These are phyloP conservation scores for Aureobasidium pullulans DNA, from an alignment of 2,329 filamentous ascomycete species.

Conservation along the genomic window DNA sequence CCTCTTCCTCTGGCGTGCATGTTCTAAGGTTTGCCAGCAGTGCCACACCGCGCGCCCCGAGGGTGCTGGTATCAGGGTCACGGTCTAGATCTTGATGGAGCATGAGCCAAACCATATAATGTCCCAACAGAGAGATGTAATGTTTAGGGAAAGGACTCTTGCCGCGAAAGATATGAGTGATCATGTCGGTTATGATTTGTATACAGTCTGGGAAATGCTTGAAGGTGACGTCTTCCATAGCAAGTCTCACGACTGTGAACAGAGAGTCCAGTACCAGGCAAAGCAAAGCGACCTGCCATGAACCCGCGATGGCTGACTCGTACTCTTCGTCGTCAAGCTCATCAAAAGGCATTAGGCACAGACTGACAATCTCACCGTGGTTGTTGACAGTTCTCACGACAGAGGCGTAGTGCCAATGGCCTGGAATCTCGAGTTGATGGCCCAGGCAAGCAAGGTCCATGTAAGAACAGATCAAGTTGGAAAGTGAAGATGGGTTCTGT, in stretches of 20 bases:
- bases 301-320: background rate
- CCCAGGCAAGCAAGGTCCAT: background rate
- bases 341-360: background rate
- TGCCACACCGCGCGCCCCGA: background rate
- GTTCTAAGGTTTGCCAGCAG: background rate
- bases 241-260: background rate
- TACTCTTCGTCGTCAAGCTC: conserved; percentile 1
- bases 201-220: background rate
- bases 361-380: background rate
- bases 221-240: background rate
- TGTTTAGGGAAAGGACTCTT: background rate
- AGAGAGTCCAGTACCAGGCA: background rate
- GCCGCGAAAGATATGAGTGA: background rate
- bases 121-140: background rate
- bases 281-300: background rate
- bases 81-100: background rate
- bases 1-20: background rate
- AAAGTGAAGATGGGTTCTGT: background rate
- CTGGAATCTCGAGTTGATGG: background rate
- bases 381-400: background rate
- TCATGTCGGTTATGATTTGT: background rate
- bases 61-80: background rate
- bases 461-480: background rate
- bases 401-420: background rate
- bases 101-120: background rate